Conservation (phyloP, 768 basidiomycete species). For the Serpula lacrymans region DNA sequence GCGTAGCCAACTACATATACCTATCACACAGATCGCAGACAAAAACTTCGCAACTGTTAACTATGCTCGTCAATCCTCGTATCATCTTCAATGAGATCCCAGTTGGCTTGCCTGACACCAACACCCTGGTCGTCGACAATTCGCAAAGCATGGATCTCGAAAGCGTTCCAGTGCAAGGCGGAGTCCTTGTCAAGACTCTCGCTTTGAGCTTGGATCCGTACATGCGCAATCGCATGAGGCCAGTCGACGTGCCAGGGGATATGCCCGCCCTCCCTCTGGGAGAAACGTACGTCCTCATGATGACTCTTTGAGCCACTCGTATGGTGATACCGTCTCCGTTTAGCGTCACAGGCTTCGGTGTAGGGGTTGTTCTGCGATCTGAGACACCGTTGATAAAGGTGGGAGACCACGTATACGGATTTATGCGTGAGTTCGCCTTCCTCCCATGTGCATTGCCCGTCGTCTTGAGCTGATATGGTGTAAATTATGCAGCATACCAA, state of each 20-base stretch:
- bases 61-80: too few relatives aligned
- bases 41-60: too few relatives aligned
- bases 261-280: conserved; percentile 12
- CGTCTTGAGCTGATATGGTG: not conserved
- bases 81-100: too few relatives aligned
- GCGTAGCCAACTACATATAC: too few relatives aligned
- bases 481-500: conserved; percentile 8
- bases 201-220: too few relatives aligned
- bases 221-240: conserved; percentile 33
- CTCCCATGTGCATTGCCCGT: not conserved
- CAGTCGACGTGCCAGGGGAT: conserved; percentile 17
- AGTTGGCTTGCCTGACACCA: too few relatives aligned
- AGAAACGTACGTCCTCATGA: conserved; percentile 11
- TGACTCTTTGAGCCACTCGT: not conserved
- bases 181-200: too few relatives aligned
- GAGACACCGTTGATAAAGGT: conserved; percentile 29
- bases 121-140: too few relatives aligned
- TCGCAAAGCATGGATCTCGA: too few relatives aligned
- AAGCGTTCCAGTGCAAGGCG: too few relatives aligned
- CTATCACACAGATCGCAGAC: too few relatives aligned
- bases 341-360: conserved; percentile 31
- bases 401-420: conserved; percentile 41
- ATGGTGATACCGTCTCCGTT: not conserved
- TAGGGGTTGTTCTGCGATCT: conserved; percentile 45
- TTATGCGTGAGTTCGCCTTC: conserved; percentile 15